Percentiles rank a stretch among this genome's conserved stretches.
Evolutionary conservation across 2,329 filamentous ascomycete species (phyloP).

Genomic region (Penicillium sp.): DNA sequence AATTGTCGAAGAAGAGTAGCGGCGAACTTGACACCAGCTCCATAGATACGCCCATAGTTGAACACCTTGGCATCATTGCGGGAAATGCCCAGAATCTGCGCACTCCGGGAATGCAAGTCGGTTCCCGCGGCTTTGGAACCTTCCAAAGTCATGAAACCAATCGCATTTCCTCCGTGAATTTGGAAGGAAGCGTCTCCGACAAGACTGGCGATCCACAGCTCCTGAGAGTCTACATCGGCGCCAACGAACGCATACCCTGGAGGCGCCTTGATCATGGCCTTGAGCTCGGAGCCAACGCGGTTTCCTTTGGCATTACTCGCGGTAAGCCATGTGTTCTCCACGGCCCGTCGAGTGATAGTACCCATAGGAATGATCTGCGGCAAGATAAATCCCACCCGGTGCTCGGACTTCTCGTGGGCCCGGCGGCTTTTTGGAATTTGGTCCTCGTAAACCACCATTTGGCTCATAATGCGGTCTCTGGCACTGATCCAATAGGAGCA

Average conservation of each 20-base stretch:
- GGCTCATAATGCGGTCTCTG: slow-evolving; percentile 84
- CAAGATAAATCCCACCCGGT: slow-evolving; percentile 72
- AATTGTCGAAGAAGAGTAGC: slow-evolving; percentile 87
- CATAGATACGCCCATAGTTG: slow-evolving; percentile 98
- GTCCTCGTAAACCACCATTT: slow-evolving; percentile 84
- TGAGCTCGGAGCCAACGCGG: slow-evolving; percentile 90
- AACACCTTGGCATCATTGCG: slow-evolving; percentile 95
- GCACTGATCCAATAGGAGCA: slow-evolving; percentile 99
- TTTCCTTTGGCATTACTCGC: slow-evolving; percentile 96
- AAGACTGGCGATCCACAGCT: slow-evolving; percentile 95
- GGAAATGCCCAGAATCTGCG: slow-evolving; percentile 84
- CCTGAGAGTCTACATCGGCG: slow-evolving; percentile 94
- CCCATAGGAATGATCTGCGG: slow-evolving; percentile 98
- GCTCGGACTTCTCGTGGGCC: slow-evolving; percentile 17
- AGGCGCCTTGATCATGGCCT: slow-evolving; percentile 92
- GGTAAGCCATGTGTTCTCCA: slow-evolving; percentile 97
- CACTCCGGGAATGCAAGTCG: slow-evolving; percentile 90
- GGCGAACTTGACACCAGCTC: slow-evolving; percentile 92
- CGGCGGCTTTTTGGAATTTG: slow-evolving; percentile 43
- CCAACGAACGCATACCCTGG: slow-evolving; percentile 90
- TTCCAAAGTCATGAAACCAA: slow-evolving; percentile 98
- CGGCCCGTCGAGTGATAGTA: slow-evolving; percentile 86
- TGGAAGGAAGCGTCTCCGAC: slow-evolving; percentile 93
- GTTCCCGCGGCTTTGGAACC: slow-evolving; percentile 91
- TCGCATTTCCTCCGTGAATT: slow-evolving; percentile 90